These are phyloP conservation scores for Coelastrella sp. DNA, from an alignment of 139 green algal species.

Conservation along the genomic window DNA sequence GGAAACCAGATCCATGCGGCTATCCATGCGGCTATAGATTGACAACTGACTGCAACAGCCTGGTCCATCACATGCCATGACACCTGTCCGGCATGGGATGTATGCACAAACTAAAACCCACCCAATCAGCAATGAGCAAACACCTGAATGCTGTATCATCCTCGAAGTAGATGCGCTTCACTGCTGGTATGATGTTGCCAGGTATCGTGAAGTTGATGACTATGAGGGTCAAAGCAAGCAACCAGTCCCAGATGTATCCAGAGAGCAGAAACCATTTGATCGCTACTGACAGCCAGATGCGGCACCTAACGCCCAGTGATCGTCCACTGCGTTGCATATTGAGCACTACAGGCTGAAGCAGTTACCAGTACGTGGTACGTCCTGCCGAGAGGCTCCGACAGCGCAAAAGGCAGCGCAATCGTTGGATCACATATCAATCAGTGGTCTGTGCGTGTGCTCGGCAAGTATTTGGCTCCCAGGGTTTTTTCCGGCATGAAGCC, in stretches of 20 bases:
- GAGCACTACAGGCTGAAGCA: not conserved
- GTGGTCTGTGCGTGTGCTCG: no score
- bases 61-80: no score
- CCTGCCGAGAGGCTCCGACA: not conserved
- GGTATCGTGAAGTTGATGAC: slow-evolving; percentile 47
- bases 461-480: no score
- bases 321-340: not conserved
- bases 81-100: no score
- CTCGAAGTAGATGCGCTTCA: slow-evolving; percentile 9
- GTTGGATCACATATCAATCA: no score
- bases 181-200: slow-evolving; percentile 12
- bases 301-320: not conserved
- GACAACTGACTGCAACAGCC: no score
- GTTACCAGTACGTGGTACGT: not conserved
- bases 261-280: not conserved
- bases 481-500: no score
- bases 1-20: no score
- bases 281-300: not conserved
- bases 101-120: not conserved
- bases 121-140: not conserved
- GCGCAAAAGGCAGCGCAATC: no score
- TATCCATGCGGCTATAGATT: no score
- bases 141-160: slow-evolving; percentile 32
- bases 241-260: slow-evolving; percentile 43
- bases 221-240: slow-evolving; percentile 42